These are phyloP conservation scores for Ballota nigra DNA, from an alignment of 257 asterid genomes.

Conservation along the genomic window DNA sequence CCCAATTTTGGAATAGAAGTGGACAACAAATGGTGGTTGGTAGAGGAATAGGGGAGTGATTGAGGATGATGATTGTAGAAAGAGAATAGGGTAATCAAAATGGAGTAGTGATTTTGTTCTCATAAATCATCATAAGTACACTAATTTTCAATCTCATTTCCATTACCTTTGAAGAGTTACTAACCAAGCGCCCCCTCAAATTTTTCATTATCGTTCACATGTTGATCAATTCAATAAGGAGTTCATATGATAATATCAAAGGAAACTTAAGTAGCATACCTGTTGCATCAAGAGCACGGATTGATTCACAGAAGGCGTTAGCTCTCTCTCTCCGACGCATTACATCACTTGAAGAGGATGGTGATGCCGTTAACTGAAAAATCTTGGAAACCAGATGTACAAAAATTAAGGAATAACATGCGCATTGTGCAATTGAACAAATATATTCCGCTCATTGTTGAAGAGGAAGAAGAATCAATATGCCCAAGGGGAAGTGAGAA, in stretches of 20 bases:
- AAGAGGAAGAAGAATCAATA: constrained; percentile 7
- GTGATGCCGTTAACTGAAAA: constrained; percentile 68
- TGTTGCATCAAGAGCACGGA: constrained; percentile 98
- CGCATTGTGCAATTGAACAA: background rate
- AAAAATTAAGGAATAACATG: constrained; percentile 42
- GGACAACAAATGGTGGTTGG: too few species aligned
- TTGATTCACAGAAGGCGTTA: constrained; percentile 91
- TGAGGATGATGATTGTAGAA: too few species aligned
- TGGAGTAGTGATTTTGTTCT: too few species aligned
- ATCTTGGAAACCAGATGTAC: constrained; percentile 93
- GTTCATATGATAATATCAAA: background rate
- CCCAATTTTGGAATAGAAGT: too few species aligned
- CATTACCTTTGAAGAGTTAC: too few species aligned
- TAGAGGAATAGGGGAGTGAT: too few species aligned
- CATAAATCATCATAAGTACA: too few species aligned
- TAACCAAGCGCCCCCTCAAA: too few species aligned
- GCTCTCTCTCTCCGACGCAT: constrained; percentile 75
- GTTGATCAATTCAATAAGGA: background rate
- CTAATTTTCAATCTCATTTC: too few species aligned
- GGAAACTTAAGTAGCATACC: constrained; percentile 47
- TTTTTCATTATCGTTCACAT: background rate
- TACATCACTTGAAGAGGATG: constrained; percentile 68
- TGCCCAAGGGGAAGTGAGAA: background rate
- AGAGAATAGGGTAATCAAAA: too few species aligned
- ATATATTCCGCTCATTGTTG: background rate